Base-by-base conservation (phyloP, 139 green algal species). In the Gonium pectorale region DNA sequence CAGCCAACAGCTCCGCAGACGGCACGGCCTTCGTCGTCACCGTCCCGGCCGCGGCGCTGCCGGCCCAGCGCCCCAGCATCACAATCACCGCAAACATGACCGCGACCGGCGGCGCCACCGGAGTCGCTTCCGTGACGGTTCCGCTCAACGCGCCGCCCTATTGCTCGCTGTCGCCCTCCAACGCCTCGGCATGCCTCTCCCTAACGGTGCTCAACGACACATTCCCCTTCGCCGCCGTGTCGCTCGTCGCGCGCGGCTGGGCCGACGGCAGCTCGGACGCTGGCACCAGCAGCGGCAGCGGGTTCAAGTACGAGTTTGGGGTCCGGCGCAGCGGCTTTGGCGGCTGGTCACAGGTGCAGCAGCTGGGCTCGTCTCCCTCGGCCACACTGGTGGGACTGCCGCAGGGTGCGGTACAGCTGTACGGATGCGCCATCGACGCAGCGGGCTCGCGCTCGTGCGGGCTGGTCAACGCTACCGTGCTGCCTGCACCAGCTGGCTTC, bases 301-400 rank as follows among this genome's bases (percentile, higher is more conserved):
- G n/a, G n/a, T n/a, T n/a, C n/a, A n/a, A 37, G 29, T 83, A 74
- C 77, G 77, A 83, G 41, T 83, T 83, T 17, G 77, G 77, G 5
- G 41, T 83, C 27, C 60, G 43, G 7, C 8, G 2, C 27, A n/a
- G 21, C 15, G 5, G 56, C 56, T 33, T 21, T n/a, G n/a, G 21
- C 35, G 70, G 15, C 31, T 35, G 35, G 40, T 6, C 44, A 5
- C 5, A 27, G 27, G 43, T 73, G n/a, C 77, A 83, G 77, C 77
- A 64, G 43, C 2, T 83, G 24, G 62, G 77, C 21, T 17, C 1
- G 13, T 19, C 60, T 0, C 27, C 62, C 37, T 73, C 60, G 15
- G 77, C 77, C 22, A 74, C 77, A 15, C 31, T 83, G 38, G 31
- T 73, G 43, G 77, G 77, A 22, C 77, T 83, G 43, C 60, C 60